Evolutionary conservation across 192 early-diverging fungal genomes (phyloP).

Genomic region (Ramicandelaber brevisporus): DNA sequence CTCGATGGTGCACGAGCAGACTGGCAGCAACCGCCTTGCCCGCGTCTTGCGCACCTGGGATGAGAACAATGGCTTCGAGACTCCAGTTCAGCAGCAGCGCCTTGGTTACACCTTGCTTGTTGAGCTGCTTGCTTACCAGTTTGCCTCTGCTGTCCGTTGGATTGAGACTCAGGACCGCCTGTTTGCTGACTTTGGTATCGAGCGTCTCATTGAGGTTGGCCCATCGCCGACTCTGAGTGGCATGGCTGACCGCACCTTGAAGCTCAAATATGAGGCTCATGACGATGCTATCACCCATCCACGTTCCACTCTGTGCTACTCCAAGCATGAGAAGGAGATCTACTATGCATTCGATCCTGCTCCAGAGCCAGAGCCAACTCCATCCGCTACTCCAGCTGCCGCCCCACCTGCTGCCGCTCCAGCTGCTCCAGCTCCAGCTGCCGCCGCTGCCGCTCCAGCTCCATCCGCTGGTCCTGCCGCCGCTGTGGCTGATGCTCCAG

Average conservation of each 20-base stretch:
- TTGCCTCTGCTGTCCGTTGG: constrained; percentile 84
- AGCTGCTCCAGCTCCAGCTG: constrained; percentile 18
- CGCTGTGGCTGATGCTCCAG: constrained; percentile 46
- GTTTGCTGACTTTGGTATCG: constrained; percentile 55
- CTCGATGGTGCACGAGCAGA: constrained; percentile 34
- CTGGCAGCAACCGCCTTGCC: constrained; percentile 44
- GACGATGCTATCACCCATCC: constrained; percentile 79
- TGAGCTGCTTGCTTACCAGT: constrained; percentile 79
- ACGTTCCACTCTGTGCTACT: constrained; percentile 67
- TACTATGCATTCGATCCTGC: constrained; percentile 72
- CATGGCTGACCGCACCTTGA: constrained; percentile 81
- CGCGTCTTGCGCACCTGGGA: constrained; percentile 60
- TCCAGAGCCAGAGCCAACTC: constrained; percentile 22
- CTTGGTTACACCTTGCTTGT: constrained; percentile 64
- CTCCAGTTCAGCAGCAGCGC: constrained; percentile 61
- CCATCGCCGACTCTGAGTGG: constrained; percentile 70
- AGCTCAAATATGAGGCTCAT: constrained; percentile 93
- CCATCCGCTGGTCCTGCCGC: constrained; percentile 22
- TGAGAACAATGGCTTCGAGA: constrained; percentile 31
- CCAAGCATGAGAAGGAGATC: constrained; percentile 80
- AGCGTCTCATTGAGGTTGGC: constrained; percentile 75
- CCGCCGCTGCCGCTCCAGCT: constrained; percentile 23
- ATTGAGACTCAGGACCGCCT: constrained; percentile 77
- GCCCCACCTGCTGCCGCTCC: constrained; percentile 13
- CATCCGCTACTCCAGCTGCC: constrained; percentile 17